Evolutionary conservation across 2,329 filamentous ascomycete genomes (phyloP).

Genomic region (Dendrostoma leiphaemia): DNA sequence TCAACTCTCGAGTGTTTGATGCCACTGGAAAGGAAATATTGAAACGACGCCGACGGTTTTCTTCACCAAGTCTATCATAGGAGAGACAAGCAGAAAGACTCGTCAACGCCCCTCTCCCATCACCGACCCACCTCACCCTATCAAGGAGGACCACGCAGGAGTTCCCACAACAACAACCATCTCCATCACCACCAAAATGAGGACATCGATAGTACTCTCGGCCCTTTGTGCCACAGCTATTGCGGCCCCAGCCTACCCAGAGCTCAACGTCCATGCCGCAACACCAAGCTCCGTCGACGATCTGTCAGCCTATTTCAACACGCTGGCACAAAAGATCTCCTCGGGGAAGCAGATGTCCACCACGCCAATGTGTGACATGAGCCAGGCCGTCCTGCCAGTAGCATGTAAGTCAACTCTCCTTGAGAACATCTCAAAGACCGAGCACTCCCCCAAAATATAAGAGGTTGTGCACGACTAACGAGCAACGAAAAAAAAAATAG

Average conservation of each 20-base stretch:
- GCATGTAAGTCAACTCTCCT: too few relatives aligned
- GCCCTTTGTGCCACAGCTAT: constrained; percentile 43
- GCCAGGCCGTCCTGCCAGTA: constrained; percentile 47
- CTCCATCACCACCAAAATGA: constrained; percentile 43
- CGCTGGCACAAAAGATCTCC: constrained; percentile 55
- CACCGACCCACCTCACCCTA: constrained; percentile 8
- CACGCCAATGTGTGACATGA: constrained; percentile 53
- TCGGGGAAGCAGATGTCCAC: constrained; percentile 38
- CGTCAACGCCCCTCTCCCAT: too few relatives aligned
- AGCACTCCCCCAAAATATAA: too few relatives aligned
- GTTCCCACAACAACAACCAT: neutral
- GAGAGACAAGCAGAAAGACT: too few relatives aligned
- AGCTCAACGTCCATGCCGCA: constrained; percentile 37
- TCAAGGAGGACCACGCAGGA: too few relatives aligned
- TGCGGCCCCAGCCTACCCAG: constrained; percentile 47
- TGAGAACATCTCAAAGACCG: too few relatives aligned
- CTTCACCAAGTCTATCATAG: too few relatives aligned
- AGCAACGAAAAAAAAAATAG: constrained; percentile 30
- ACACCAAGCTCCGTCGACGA: constrained; percentile 39
- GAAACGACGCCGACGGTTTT: too few relatives aligned
- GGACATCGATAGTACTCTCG: constrained; percentile 44
- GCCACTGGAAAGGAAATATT: neutral
- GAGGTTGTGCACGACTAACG: neutral
- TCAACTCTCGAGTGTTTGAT: neutral
- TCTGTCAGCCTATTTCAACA: constrained; percentile 61